Evolutionary conservation across 2,329 filamentous ascomycete genomes (phyloP).

Genomic region (Claviceps maximensis): DNA sequence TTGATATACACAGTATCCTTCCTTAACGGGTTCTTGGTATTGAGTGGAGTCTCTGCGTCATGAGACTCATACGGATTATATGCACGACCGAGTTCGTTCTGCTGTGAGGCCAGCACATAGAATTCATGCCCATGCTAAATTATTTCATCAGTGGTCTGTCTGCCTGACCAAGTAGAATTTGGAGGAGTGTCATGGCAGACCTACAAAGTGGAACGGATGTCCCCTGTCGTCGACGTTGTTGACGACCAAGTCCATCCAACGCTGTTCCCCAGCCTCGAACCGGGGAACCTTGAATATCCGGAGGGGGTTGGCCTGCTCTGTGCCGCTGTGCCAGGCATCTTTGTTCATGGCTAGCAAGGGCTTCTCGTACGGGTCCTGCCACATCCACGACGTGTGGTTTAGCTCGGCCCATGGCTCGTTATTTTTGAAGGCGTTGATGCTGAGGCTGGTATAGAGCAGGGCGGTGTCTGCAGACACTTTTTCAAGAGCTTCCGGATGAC

Average conservation of each 20-base stretch:
- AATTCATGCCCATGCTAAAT: conserved; percentile 11
- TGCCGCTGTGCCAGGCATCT: conserved; percentile 6
- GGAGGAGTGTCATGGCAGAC: background rate
- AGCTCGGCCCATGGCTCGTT: conserved; percentile 9
- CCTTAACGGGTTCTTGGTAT: conserved; percentile 15
- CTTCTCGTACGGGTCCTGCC: conserved; percentile 5
- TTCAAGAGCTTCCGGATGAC: background rate
- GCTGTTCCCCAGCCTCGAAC: conserved; percentile 10
- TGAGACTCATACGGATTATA: conserved; percentile 9
- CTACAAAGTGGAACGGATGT: conserved; percentile 36
- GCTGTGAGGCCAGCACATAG: conserved; percentile 4
- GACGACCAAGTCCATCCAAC: conserved; percentile 34
- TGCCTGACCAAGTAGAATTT: background rate
- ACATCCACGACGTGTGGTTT: conserved; percentile 11
- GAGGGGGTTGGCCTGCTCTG: conserved; percentile 8
- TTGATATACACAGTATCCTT: conserved; percentile 21
- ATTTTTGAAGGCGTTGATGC: conserved; percentile 6
- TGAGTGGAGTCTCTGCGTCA: background rate
- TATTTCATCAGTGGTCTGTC: background rate
- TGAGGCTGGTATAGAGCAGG: conserved; percentile 8
- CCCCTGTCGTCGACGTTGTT: conserved; percentile 37
- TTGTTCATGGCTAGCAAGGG: conserved; percentile 9
- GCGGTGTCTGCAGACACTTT: conserved; percentile 4
- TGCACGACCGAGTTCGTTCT: background rate
- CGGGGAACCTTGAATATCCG: conserved; percentile 9